Percentiles rank a stretch among this genome's conserved stretches.
Evolutionary conservation across 306 rosid species (phyloP).

Genomic region (Luffa aegyptiaca): DNA sequence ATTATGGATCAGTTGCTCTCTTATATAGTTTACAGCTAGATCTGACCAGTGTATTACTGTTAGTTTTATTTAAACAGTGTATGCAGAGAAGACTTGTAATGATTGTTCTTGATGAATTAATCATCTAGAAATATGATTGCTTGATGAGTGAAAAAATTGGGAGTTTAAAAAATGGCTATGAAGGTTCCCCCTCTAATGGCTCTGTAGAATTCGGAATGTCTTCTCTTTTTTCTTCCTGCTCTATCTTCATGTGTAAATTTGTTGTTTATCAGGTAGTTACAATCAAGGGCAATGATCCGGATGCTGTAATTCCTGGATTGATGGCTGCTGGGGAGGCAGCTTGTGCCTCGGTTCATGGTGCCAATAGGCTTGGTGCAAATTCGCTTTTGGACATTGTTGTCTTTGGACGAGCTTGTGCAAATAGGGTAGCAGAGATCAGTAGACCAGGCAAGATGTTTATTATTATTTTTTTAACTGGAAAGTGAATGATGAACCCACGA

Average conservation of each 20-base stretch:
- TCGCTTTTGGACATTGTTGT: constrained; percentile 90
- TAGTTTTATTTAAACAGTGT: neutral
- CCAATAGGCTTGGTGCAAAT: constrained; percentile 93
- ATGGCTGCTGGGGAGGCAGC: constrained; percentile 96
- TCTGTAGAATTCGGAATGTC: constrained; percentile 2
- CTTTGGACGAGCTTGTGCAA: constrained; percentile 90
- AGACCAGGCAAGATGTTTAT: constrained; percentile 57
- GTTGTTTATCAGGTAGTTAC: constrained; percentile 51
- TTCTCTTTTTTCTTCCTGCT: neutral
- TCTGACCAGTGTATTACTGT: neutral
- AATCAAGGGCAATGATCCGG: constrained; percentile 61
- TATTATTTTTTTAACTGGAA: neutral
- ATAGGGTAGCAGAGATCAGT: constrained; percentile 73
- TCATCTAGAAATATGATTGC: neutral
- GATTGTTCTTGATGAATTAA: neutral
- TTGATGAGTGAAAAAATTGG: neutral
- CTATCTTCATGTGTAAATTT: neutral
- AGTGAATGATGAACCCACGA: neutral
- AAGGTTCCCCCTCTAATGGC: neutral
- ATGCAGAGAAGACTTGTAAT: neutral
- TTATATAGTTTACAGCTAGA: neutral
- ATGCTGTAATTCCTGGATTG: constrained; percentile 59
- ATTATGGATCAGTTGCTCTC: neutral
- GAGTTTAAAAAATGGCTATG: neutral
- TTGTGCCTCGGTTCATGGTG: constrained; percentile 91